Evolutionary conservation across 257 asterid genomes (phyloP).

Genomic region (Gynochthodes officinalis): DNA sequence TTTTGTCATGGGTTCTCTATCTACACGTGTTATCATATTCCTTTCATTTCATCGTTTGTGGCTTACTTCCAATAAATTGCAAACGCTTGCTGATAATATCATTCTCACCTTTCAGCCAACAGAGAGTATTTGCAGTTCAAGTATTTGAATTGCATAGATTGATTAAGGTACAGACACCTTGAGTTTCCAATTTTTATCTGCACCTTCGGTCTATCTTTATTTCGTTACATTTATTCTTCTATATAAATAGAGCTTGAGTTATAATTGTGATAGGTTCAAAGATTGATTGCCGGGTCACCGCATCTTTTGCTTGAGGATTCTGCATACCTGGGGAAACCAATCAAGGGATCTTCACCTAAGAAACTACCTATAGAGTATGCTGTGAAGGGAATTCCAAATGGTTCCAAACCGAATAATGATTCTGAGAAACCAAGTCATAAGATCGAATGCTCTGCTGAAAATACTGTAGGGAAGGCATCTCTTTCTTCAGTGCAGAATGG

Average conservation of each 20-base stretch:
- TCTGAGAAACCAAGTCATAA: constrained; percentile 33
- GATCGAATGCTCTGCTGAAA: constrained; percentile 67
- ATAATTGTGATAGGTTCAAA: constrained; percentile 62
- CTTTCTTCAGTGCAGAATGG: constrained; percentile 40
- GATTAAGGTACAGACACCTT: constrained; percentile 47
- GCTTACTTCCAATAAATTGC: not conserved
- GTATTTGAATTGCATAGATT: constrained; percentile 92
- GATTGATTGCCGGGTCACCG: constrained; percentile 63
- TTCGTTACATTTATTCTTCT: not conserved
- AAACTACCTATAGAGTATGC: constrained; percentile 41
- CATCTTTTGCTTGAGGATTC: constrained; percentile 52
- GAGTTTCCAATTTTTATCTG: not conserved
- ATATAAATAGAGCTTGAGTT: not conserved
- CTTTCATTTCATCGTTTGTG: not conserved
- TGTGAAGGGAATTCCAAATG: constrained; percentile 31
- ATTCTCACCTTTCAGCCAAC: constrained; percentile 55
- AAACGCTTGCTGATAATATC: not conserved
- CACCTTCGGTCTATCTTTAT: not conserved
- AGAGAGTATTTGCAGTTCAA: constrained; percentile 87
- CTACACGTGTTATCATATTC: not conserved
- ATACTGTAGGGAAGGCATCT: constrained; percentile 42
- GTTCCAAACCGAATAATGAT: constrained; percentile 36
- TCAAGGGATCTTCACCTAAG: constrained; percentile 37
- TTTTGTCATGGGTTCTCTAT: not conserved
- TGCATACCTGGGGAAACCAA: constrained; percentile 37